These are phyloP conservation scores for Parmelia sp. DNA, from an alignment of 495 filamentous ascomycete species.

Conservation along the genomic window DNA sequence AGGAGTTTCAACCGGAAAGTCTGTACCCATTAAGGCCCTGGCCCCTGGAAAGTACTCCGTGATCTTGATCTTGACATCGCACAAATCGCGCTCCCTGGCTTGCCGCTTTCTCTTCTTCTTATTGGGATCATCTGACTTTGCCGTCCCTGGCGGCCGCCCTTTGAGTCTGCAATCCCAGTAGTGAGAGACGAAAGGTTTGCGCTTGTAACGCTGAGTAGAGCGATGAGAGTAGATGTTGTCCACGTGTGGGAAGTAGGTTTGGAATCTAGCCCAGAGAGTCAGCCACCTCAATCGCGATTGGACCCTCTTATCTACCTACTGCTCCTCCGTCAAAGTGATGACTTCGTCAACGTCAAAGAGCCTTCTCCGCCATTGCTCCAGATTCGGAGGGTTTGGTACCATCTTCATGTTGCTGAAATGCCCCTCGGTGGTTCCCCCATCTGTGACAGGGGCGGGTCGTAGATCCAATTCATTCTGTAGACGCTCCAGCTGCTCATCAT, in stretches of 20 bases:
- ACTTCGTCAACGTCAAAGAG: slow-evolving; percentile 72
- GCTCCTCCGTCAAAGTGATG: slow-evolving; percentile 69
- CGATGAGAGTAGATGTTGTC: slow-evolving; percentile 92
- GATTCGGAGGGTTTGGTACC: slow-evolving; percentile 60
- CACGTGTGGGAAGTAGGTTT: slow-evolving; percentile 83
- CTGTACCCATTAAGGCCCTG: slow-evolving; percentile 28
- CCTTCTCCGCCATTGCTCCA: slow-evolving; percentile 65
- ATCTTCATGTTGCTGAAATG: slow-evolving; percentile 54
- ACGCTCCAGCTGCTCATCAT: slow-evolving; percentile 32
- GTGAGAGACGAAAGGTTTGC: slow-evolving; percentile 73
- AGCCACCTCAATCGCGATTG: slow-evolving; percentile 13
- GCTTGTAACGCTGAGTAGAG: slow-evolving; percentile 80
- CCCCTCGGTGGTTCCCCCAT: slow-evolving; percentile 34
- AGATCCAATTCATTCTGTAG: slow-evolving; percentile 37
- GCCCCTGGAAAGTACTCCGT: slow-evolving; percentile 68
- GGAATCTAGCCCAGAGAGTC: slow-evolving; percentile 49
- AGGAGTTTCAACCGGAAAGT: slow-evolving; percentile 25
- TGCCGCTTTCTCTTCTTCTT: slow-evolving; percentile 85
- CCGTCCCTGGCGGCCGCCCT: slow-evolving; percentile 74
- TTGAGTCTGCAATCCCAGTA: slow-evolving; percentile 92
- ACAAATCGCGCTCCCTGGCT: slow-evolving; percentile 69
- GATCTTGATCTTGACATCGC: slow-evolving; percentile 90
- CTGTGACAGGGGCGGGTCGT: slow-evolving; percentile 29
- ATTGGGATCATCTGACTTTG: slow-evolving; percentile 76
- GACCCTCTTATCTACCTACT: slow-evolving; percentile 49